Evolutionary conservation across 768 basidiomycete genomes (phyloP), one percentile per base, ranked within the genome.

Genomic region (Leucosporidium creatinivorum): DNA sequence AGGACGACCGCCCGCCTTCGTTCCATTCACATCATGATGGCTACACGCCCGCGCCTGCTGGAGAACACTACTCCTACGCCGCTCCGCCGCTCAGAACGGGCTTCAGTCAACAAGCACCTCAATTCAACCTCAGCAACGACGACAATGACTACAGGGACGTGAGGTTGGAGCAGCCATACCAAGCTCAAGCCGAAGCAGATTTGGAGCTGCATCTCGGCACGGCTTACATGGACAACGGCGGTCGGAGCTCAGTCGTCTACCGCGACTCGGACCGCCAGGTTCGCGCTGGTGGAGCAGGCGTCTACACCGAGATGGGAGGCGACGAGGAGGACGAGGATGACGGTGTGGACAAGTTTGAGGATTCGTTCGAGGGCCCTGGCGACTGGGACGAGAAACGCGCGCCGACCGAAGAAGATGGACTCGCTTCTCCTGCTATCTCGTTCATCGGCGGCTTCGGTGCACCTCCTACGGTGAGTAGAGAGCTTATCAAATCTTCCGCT

Each of bases 381-480:
- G 60, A 61, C n/a, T 65, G 51, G 31, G 39, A 50, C 1, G 65
- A 50, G 23, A 36, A 52, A 23, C 44, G 44, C 19, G 66, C 58
- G 31, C 59, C 51, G 36, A 52, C 39, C 1, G 55, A 55, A 12
- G 30, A 50, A 10, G 26, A 54, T 23, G 66, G 55, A 10, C 12
- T 47, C 2, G 12, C 63, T n/a, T 59, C 61, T 18, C 65, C 65
- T 10, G 57, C 66, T 12, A 18, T 67, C 15, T 50, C 30, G n/a
- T 72, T 61, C 25, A 39, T 58, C 25, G 70, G 70, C 9, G 70
- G 62, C 17, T 72, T 72, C 31, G 70, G 70, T 0, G 62, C 65
- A 2, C 70, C 70, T 0, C 70, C 70, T 0, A 33, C 57, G 5
- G 70, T 72, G 61, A 47, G 67, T 61, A 15, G 33, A 36, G 5